Percentiles rank a stretch among this genome's conserved stretches.
phyloP scores from a whole-genome alignment of 2,329 filamentous ascomycete genomes.

The Elsinoe ampelina region DNA sequence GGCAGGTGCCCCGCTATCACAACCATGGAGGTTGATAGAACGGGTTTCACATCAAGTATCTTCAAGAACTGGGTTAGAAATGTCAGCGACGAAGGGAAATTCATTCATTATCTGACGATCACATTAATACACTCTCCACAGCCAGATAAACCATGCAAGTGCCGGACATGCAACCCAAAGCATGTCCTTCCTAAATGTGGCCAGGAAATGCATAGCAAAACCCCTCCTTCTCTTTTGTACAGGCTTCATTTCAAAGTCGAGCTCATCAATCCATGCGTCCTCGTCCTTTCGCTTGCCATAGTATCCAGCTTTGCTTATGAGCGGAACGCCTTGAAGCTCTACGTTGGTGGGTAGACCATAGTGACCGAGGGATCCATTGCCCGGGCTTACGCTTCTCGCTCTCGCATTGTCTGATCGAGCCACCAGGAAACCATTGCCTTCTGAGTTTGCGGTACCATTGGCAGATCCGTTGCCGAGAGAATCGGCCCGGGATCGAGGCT shows the following conservation, averaged over 20 bases:
- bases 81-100: neutral
- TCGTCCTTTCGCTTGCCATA: constrained; percentile 25
- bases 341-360: constrained; percentile 23
- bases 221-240: constrained; percentile 26
- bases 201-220: constrained; percentile 40
- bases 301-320: constrained; percentile 36
- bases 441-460: constrained; percentile 14
- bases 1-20: neutral
- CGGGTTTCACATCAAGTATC: neutral
- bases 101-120: neutral
- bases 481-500: constrained; percentile 14
- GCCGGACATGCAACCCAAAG: constrained; percentile 33
- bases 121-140: constrained; percentile 38
- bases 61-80: neutral
- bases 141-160: constrained; percentile 12
- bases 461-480: constrained; percentile 23
- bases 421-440: constrained; percentile 19
- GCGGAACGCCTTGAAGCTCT: constrained; percentile 18
- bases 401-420: constrained; percentile 25
- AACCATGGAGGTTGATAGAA: neutral
- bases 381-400: constrained; percentile 33
- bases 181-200: constrained; percentile 53
- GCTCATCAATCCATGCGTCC: constrained; percentile 24
- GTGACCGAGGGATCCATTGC: constrained; percentile 17
- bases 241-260: constrained; percentile 21